Percentiles rank a stretch among this genome's conserved stretches.
Conservation (phyloP, 2,329 filamentous ascomycete genomes). For the Plectosphaerella sp. region DNA sequence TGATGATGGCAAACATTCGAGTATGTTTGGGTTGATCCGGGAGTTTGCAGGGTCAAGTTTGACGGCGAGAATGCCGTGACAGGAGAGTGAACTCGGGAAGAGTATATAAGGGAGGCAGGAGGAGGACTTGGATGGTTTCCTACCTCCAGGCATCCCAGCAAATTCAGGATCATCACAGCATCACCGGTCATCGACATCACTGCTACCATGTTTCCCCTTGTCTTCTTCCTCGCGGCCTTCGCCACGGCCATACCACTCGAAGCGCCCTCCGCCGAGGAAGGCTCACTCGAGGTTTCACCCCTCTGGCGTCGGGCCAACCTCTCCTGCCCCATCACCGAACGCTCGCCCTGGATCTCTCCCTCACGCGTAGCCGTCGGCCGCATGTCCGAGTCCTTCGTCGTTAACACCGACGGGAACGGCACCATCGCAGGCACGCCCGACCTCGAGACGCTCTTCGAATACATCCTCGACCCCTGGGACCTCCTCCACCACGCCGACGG, state of each 20-base stretch:
- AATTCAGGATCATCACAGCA: background rate
- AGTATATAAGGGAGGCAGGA: too few species aligned
- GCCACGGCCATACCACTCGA: background rate
- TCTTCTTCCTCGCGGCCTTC: background rate
- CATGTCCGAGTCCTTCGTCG: background rate
- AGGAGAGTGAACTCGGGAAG: too few species aligned
- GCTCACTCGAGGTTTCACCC: background rate
- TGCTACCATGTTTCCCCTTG: background rate
- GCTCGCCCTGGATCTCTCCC: background rate
- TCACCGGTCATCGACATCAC: background rate
- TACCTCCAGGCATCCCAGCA: too few species aligned
- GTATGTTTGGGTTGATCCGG: too few species aligned
- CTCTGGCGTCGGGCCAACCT: too few species aligned
- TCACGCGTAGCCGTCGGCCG: background rate
- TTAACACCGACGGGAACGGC: background rate
- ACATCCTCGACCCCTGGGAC: background rate
- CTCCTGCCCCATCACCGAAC: background rate
- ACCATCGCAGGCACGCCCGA: background rate
- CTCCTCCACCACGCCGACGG: background rate
- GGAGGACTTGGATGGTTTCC: too few species aligned
- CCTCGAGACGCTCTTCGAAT: conserved; percentile 1
- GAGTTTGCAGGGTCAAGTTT: too few species aligned
- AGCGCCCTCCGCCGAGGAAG: background rate
- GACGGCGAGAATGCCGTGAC: too few species aligned
- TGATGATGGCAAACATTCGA: too few species aligned